Percentiles rank a stretch among this genome's conserved stretches.
Conservation (phyloP, 2,329 filamentous ascomycete species). For the Periconia sp. region DNA sequence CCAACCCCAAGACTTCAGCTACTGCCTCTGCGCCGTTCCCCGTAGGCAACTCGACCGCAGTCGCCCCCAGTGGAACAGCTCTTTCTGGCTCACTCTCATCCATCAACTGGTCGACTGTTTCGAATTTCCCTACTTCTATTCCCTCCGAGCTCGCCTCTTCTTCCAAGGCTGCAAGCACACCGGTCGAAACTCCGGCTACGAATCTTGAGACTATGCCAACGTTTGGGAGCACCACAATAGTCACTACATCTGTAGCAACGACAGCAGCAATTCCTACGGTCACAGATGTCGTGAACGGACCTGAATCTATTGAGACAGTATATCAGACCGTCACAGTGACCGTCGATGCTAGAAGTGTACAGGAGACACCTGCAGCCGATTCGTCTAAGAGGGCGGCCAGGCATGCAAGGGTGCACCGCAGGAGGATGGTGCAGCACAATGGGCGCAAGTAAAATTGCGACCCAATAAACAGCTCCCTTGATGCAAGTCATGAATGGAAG, state of each 20-base stretch:
- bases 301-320: slow-evolving; percentile 1
- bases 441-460: neutral
- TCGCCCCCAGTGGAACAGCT: neutral
- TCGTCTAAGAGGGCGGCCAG: slow-evolving; percentile 5
- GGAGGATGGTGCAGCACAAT: slow-evolving; percentile 3
- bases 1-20: neutral
- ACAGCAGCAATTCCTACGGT: neutral
- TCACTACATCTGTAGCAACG: neutral
- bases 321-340: slow-evolving; percentile 1
- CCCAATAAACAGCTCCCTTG: neutral
- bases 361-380: neutral
- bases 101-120: slow-evolving; percentile 1
- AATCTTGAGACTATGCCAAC: neutral
- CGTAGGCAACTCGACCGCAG: neutral
- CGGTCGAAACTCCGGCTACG: neutral
- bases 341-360: neutral
- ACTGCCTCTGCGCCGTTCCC: neutral
- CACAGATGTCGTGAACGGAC: neutral
- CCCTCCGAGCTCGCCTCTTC: neutral
- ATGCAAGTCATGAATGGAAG: neutral
- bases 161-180: neutral
- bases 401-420: slow-evolving; percentile 2
- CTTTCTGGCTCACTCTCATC: neutral
- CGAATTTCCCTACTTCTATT: neutral
- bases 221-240: slow-evolving; percentile 1